Evolutionary conservation across 805 yeast species (phyloP).

Genomic region (Alloascoidea africana): DNA sequence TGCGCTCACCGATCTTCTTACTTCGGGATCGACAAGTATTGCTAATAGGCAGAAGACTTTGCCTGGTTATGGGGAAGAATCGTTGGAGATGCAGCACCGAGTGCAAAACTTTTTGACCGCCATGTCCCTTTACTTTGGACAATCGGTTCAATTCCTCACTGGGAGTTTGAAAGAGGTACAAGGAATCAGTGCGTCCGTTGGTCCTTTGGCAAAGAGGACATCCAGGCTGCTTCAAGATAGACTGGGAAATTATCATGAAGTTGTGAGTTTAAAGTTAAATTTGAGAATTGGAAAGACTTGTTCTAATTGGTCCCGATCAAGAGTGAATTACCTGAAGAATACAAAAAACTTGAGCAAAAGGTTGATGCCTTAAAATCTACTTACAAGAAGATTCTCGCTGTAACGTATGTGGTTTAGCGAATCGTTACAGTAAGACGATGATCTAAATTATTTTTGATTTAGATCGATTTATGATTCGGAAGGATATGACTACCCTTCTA

Average conservation of each 20-base stretch:
- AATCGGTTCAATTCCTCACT: neutral
- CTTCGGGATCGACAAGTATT: no score
- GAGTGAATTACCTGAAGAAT: slow-evolving; percentile 75
- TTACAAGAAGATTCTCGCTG: slow-evolving; percentile 39
- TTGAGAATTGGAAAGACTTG: no score
- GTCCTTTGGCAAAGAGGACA: slow-evolving; percentile 75
- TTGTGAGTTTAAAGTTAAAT: no score
- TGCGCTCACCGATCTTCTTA: no score
- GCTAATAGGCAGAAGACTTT: no score
- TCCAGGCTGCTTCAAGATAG: slow-evolving; percentile 65
- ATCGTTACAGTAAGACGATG: slow-evolving; percentile 24
- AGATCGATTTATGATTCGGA: slow-evolving; percentile 49
- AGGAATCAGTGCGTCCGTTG: slow-evolving; percentile 28
- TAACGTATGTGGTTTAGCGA: slow-evolving; percentile 22
- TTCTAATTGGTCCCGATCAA: no score
- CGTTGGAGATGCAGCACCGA: no score
- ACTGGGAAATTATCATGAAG: slow-evolving; percentile 69
- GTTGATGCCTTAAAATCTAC: slow-evolving; percentile 60
- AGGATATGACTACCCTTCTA: slow-evolving; percentile 73
- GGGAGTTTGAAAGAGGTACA: neutral
- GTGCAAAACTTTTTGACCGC: no score
- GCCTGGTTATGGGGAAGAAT: no score
- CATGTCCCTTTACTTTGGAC: neutral
- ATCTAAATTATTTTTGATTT: slow-evolving; percentile 23
- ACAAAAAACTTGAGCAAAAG: slow-evolving; percentile 55